Evolutionary conservation across 2,329 filamentous ascomycete genomes (phyloP).

Genomic region (Cyphellophora europaea): DNA sequence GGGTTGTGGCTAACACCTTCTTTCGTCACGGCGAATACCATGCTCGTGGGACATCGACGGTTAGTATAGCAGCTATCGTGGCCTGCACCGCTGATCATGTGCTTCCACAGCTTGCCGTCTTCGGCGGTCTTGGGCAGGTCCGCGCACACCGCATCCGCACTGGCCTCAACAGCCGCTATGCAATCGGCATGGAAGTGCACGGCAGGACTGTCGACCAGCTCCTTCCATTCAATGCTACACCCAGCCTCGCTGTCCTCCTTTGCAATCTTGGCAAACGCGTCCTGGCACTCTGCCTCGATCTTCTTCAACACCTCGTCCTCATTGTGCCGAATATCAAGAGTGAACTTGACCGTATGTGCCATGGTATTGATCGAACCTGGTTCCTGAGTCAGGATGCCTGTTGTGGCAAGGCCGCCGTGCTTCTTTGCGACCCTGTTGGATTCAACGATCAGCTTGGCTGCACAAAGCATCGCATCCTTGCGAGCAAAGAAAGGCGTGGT

Average conservation of each 20-base stretch:
- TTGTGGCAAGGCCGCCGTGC: slow-evolving; percentile 58
- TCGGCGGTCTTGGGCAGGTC: slow-evolving; percentile 28
- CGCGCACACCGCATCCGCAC: slow-evolving; percentile 46
- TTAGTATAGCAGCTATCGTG: slow-evolving; percentile 58
- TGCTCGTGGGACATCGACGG: slow-evolving; percentile 51
- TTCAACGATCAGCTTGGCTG: slow-evolving; percentile 59
- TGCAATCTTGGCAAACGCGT: slow-evolving; percentile 14
- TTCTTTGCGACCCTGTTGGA: slow-evolving; percentile 53
- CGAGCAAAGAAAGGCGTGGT: slow-evolving; percentile 61
- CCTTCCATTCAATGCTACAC: slow-evolving; percentile 18
- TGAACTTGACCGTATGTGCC: slow-evolving; percentile 19
- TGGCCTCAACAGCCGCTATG: slow-evolving; percentile 54
- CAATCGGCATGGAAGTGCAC: slow-evolving; percentile 60
- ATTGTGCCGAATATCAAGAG: slow-evolving; percentile 16
- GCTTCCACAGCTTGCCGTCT: slow-evolving; percentile 26
- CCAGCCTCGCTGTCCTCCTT: slow-evolving; percentile 19
- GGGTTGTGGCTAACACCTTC: slow-evolving; percentile 58
- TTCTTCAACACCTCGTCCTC: slow-evolving; percentile 13
- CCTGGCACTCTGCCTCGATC: slow-evolving; percentile 16
- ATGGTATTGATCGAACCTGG: slow-evolving; percentile 61
- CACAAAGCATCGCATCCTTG: slow-evolving; percentile 60
- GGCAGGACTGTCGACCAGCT: slow-evolving; percentile 29
- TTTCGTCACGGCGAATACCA: slow-evolving; percentile 60
- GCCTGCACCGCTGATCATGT: slow-evolving; percentile 55
- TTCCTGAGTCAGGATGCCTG: slow-evolving; percentile 57